Percentiles rank a stretch among this genome's conserved stretches.
Evolutionary conservation across 495 filamentous ascomycete species (phyloP).

Genomic region (Platismatia glauca): DNA sequence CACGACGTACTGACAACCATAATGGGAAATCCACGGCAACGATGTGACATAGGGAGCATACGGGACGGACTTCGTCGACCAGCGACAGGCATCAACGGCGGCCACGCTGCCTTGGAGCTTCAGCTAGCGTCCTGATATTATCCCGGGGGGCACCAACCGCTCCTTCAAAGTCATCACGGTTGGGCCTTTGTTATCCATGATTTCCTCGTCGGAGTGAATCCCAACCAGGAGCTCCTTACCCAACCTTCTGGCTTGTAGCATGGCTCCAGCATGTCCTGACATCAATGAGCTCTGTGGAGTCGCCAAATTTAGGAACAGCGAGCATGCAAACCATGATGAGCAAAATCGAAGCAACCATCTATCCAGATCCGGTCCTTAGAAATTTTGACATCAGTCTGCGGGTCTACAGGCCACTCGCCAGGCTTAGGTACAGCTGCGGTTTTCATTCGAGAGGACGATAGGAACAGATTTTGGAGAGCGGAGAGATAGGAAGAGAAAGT

Average conservation of each 20-base stretch:
- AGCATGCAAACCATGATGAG: conserved; percentile 68
- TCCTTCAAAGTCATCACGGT: conserved; percentile 93
- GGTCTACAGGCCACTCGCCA: conserved; percentile 58
- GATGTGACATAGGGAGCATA: conserved; percentile 91
- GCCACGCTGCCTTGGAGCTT: conserved; percentile 44
- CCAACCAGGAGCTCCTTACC: conserved; percentile 84
- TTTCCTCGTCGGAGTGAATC: conserved; percentile 89
- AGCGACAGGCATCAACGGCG: conserved; percentile 89
- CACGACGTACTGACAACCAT: conserved; percentile 85
- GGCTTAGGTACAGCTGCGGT: conserved; percentile 23
- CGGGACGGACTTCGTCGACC: conserved; percentile 75
- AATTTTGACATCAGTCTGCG: conserved; percentile 51
- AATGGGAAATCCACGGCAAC: conserved; percentile 86
- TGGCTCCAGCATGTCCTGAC: conserved; percentile 86
- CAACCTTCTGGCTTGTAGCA: conserved; percentile 82
- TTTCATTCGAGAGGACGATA: neutral
- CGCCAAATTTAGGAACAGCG: neutral
- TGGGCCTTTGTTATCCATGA: conserved; percentile 92
- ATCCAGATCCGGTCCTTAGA: conserved; percentile 82
- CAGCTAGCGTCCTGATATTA: conserved; percentile 27
- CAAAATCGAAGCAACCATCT: conserved; percentile 98
- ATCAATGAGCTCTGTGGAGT: conserved; percentile 10
- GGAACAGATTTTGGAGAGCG: neutral
- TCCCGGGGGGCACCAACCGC: conserved; percentile 45
- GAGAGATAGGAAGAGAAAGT: neutral